A percentile compares a stretch with the other conserved stretches of the same genome.
Evolutionary conservation across 1,139 yeast genomes (phyloP).

Genomic region (Yarrowia galli): DNA sequence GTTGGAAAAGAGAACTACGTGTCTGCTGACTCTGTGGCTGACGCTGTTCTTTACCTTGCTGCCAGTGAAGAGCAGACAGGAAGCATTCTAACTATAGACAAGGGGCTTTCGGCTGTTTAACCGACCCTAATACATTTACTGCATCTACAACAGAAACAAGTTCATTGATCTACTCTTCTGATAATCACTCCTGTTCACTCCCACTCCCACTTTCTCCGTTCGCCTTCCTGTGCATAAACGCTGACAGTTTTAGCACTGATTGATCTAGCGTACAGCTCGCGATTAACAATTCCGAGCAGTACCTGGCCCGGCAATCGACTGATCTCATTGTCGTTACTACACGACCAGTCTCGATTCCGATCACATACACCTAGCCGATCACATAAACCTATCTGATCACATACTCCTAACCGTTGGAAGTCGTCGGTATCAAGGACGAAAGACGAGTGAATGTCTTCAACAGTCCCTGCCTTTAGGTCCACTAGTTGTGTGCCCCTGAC

Average conservation of each 20-base stretch:
- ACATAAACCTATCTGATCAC: too few species aligned
- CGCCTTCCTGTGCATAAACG: background rate
- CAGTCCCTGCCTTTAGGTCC: background rate
- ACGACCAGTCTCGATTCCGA: too few species aligned
- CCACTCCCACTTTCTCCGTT: too few species aligned
- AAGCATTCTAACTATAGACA: background rate
- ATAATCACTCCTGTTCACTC: too few species aligned
- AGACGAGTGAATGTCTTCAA: background rate
- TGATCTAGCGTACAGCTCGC: background rate
- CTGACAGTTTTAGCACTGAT: background rate
- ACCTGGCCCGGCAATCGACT: background rate
- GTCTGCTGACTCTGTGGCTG: conserved; percentile 26
- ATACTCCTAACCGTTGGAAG: background rate
- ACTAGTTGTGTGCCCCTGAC: background rate
- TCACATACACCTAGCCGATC: too few species aligned
- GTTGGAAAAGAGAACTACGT: conserved; percentile 18
- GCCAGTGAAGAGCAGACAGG: conserved; percentile 20
- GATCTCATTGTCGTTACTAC: too few species aligned
- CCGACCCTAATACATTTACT: too few species aligned
- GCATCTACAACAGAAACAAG: too few species aligned
- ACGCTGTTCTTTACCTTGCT: conserved; percentile 14
- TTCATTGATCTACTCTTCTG: background rate
- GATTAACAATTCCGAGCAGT: background rate
- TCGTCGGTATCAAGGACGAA: background rate
- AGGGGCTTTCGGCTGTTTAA: conserved; percentile 23